These are phyloP conservation scores for Chaetomium strumarium DNA, from an alignment of 2,329 filamentous ascomycete species.

Conservation along the genomic window DNA sequence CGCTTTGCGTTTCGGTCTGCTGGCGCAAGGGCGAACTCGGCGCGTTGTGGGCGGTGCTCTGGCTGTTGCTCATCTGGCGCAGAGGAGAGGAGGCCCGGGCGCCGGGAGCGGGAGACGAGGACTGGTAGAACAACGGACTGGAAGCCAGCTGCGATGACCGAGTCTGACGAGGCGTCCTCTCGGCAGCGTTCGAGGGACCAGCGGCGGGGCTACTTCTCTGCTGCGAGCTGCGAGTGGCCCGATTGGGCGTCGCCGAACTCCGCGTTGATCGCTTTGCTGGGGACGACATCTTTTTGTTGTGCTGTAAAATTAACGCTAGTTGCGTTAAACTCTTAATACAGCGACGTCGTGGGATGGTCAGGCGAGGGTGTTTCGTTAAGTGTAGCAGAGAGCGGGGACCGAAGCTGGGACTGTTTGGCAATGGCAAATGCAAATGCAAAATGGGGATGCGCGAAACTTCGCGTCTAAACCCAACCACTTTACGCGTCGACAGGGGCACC, in stretches of 20 bases:
- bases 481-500: conserved; percentile 19
- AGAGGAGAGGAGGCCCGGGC: conserved; percentile 45
- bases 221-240: conserved; percentile 29
- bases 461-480: conserved; percentile 20
- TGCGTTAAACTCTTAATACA: neutral
- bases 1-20: conserved; percentile 53
- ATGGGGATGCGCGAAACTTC: conserved; percentile 19
- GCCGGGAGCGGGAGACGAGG: conserved; percentile 37
- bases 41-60: conserved; percentile 40
- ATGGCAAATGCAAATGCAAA: conserved; percentile 17
- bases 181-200: conserved; percentile 22
- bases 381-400: conserved; percentile 3
- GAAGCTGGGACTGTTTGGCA: neutral
- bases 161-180: conserved; percentile 40
- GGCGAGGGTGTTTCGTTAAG: neutral
- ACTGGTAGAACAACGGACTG: conserved; percentile 73
- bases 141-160: conserved; percentile 55
- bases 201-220: conserved; percentile 30
- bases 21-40: conserved; percentile 57
- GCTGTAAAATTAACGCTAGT: neutral
- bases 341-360: neutral
- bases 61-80: conserved; percentile 51
- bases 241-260: conserved; percentile 44
- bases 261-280: conserved; percentile 50
- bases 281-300: conserved; percentile 53